These are phyloP conservation scores for Talaromyces funiculosus DNA, from an alignment of 2,329 filamentous ascomycete species.

Conservation along the genomic window DNA sequence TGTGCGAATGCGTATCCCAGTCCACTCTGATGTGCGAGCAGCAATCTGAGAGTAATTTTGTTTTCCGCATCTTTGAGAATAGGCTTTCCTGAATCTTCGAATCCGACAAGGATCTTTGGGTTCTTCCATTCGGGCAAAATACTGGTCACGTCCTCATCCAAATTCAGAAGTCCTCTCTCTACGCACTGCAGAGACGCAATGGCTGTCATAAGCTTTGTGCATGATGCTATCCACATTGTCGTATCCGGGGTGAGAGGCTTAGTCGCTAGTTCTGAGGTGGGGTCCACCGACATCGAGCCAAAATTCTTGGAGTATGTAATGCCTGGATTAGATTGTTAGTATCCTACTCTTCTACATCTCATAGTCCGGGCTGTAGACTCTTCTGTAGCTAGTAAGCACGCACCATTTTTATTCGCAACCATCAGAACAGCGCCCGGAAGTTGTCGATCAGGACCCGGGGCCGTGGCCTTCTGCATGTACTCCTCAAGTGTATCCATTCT, in stretches of 20 bases:
- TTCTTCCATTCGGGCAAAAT: not conserved
- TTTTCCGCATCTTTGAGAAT: not conserved
- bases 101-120: not conserved
- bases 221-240: not conserved
- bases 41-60: not conserved
- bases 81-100: not conserved
- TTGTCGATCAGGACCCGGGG: not conserved
- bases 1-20: not conserved
- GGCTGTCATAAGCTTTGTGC: not conserved
- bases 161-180: not conserved
- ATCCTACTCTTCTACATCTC: not conserved
- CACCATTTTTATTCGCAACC: conserved; percentile 6
- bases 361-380: not conserved
- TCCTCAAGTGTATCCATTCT: conserved; percentile 5
- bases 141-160: conserved; percentile 4
- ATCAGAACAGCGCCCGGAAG: conserved; percentile 4
- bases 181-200: not conserved
- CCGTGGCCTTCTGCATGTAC: conserved; percentile 2
- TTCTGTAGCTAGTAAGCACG: not conserved
- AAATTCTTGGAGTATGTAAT: conserved; percentile 5
- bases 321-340: not conserved
- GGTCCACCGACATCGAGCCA: conserved; percentile 5
- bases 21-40: conserved; percentile 6
- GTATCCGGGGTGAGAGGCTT: conserved; percentile 3
- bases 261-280: not conserved